Evolutionary conservation across 108 stramenopile species (phyloP).

Genomic region (Aurantiochytrium sp.): DNA sequence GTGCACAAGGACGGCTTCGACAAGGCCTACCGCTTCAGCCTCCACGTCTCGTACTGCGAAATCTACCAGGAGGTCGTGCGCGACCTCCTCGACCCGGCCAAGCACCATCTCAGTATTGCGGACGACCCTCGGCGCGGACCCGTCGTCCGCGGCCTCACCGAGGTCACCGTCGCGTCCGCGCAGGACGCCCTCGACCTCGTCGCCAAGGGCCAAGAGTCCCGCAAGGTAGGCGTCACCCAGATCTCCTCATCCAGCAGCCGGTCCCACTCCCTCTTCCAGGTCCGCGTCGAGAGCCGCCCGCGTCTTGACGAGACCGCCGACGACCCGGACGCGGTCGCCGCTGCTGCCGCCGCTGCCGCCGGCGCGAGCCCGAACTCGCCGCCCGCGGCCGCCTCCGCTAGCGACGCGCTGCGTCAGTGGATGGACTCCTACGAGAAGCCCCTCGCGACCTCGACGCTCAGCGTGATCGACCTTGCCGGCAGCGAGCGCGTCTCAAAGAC

Average conservation of each 20-base stretch:
- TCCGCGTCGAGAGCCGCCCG: not conserved
- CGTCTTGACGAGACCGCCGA: not conserved
- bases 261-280: not conserved
- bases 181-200: not conserved
- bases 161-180: not conserved
- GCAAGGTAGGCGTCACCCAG: not conserved
- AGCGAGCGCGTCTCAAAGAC: slow-evolving; percentile 33
- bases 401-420: not conserved
- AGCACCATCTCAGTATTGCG: slow-evolving; percentile 17
- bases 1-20: not conserved
- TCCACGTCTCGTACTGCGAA: slow-evolving; percentile 40
- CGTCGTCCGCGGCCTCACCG: not conserved
- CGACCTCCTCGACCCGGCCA: slow-evolving; percentile 37
- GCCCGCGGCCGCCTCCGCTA: not conserved
- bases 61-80: slow-evolving; percentile 45
- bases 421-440: not conserved
- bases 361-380: not conserved
- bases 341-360: not conserved
- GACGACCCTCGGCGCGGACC: not conserved
- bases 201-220: not conserved
- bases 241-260: not conserved
- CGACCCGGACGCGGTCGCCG: not conserved
- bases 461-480: slow-evolving; percentile 8
- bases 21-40: not conserved
- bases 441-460: not conserved